Conservation (phyloP, 1,139 yeast genomes). For the Blastobotrys buckinghamii region DNA sequence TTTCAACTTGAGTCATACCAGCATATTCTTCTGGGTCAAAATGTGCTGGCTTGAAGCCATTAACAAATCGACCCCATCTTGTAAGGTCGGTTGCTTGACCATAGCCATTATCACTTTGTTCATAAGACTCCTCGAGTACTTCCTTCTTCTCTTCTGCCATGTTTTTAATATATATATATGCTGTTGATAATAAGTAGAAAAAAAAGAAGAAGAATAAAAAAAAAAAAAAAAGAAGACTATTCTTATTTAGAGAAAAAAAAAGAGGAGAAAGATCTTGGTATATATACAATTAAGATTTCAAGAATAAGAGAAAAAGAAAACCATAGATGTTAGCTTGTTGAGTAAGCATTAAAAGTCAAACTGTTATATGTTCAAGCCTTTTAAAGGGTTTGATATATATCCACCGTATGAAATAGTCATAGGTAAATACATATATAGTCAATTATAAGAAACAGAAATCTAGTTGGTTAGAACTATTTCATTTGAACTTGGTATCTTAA, state of each 20-base stretch:
- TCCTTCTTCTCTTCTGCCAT: slow-evolving; percentile 3
- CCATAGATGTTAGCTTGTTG: no score
- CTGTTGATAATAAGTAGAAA: neutral
- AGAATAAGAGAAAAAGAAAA: no score
- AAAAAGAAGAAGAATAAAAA: neutral
- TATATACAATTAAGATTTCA: no score
- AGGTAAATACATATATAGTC: neutral
- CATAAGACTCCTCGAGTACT: neutral
- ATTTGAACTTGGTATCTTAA: no score
- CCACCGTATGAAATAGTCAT: neutral
- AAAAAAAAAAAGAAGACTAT: no score
- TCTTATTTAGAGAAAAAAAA: neutral
- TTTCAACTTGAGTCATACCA: slow-evolving; percentile 19
- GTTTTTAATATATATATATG: neutral
- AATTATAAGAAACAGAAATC: no score
- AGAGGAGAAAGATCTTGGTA: no score
- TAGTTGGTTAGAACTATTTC: no score
- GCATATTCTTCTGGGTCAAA: slow-evolving; percentile 25
- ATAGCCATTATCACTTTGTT: slow-evolving; percentile 1
- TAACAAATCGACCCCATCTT: slow-evolving; percentile 24
- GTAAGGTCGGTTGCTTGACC: slow-evolving; percentile 3
- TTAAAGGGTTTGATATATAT: no score
- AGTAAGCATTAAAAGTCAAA: no score
- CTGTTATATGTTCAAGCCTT: no score
- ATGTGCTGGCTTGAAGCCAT: slow-evolving; percentile 28